Conservation (phyloP, 495 filamentous ascomycete genomes). For the Penicillium lividum region DNA sequence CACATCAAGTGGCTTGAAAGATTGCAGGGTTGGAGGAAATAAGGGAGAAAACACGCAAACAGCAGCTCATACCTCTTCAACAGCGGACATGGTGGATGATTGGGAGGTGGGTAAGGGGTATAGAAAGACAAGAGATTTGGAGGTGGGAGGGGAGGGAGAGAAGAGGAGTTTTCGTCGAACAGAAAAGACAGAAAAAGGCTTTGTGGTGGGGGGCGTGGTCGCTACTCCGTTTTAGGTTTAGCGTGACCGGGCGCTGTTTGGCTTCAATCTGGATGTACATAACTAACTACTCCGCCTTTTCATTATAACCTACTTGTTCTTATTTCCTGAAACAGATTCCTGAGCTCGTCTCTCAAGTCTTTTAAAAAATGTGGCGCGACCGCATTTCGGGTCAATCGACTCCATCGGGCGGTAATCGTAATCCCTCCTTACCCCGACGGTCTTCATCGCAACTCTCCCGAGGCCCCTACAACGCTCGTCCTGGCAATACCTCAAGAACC, state of each 20-base stretch:
- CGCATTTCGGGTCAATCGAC: slow-evolving; percentile 74
- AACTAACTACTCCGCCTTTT: not conserved
- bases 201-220: slow-evolving; percentile 44
- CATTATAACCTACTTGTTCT: no score
- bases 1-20: slow-evolving; percentile 16
- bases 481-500: slow-evolving; percentile 60
- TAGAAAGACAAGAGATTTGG: slow-evolving; percentile 13
- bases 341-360: not conserved
- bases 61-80: slow-evolving; percentile 40
- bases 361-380: slow-evolving; percentile 78
- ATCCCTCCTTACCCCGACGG: slow-evolving; percentile 70
- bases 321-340: not conserved
- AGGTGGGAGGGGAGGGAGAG: slow-evolving; percentile 28
- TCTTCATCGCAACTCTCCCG: slow-evolving; percentile 50
- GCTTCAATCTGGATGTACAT: slow-evolving; percentile 8
- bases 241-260: slow-evolving; percentile 20
- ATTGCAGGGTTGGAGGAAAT: slow-evolving; percentile 5
- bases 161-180: slow-evolving; percentile 29
- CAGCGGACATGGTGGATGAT: slow-evolving; percentile 46
- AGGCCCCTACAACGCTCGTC: slow-evolving; percentile 50
- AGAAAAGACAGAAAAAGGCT: slow-evolving; percentile 31
- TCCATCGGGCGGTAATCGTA: slow-evolving; percentile 63
- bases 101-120: slow-evolving; percentile 2
- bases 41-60: slow-evolving; percentile 7
- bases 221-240: slow-evolving; percentile 38